Evolutionary conservation across 2,329 filamentous ascomycete genomes (phyloP).

Genomic region (Verticillium dahliae): DNA sequence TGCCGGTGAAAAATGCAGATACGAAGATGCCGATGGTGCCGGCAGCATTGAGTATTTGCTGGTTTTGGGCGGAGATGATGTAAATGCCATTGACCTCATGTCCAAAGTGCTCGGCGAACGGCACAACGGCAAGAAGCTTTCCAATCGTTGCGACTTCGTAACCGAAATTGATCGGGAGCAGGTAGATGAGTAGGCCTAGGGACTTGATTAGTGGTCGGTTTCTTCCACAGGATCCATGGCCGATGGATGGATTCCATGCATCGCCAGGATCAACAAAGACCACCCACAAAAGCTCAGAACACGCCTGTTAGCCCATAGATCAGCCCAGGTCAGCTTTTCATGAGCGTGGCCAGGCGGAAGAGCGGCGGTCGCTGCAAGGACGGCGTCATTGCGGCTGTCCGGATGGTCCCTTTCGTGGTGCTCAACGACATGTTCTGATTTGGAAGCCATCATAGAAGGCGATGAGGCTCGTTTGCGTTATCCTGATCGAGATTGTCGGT

Average conservation of each 20-base stretch:
- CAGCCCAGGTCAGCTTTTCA: conserved; percentile 1
- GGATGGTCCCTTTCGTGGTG: neutral
- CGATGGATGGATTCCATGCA: neutral
- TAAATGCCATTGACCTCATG: conserved; percentile 9
- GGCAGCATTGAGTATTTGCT: conserved; percentile 22
- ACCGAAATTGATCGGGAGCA: conserved; percentile 22
- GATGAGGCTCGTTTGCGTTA: neutral
- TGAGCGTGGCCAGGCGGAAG: neutral
- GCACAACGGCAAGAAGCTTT: conserved; percentile 20
- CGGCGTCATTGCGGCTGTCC: neutral
- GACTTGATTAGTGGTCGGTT: neutral
- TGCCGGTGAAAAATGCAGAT: conserved; percentile 19
- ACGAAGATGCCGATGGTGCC: conserved; percentile 21
- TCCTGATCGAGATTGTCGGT: neutral
- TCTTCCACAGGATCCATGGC: neutral
- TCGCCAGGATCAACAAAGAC: neutral
- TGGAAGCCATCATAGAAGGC: neutral
- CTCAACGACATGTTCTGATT: neutral
- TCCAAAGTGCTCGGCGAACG: conserved; percentile 19
- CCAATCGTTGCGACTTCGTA: conserved; percentile 21
- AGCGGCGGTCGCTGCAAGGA: neutral
- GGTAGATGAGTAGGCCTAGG: conserved; percentile 19
- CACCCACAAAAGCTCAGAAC: conserved; percentile 14
- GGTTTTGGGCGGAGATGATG: conserved; percentile 17
- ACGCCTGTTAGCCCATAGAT: conserved; percentile 14